Conservation (phyloP, 192 early-diverging fungal species). For the Helicostylum pulchrum region DNA sequence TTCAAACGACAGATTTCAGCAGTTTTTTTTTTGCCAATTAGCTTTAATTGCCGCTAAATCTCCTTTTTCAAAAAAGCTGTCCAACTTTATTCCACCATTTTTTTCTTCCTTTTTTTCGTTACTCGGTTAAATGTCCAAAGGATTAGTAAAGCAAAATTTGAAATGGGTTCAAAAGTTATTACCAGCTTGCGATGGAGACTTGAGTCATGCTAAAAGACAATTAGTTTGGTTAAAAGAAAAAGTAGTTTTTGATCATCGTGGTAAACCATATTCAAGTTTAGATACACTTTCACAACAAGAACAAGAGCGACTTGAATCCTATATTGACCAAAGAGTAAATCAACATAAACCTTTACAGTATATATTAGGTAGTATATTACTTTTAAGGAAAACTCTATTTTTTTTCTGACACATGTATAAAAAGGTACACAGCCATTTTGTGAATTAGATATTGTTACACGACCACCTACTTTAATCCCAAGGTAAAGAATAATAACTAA, state of each 20-base stretch:
- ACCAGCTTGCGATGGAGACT: conserved; percentile 20
- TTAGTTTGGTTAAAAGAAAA: conserved; percentile 30
- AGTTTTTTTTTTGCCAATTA: too few species aligned
- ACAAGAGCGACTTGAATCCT: conserved; percentile 31
- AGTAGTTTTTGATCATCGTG: conserved; percentile 6
- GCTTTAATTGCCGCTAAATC: too few species aligned
- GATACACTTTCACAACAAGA: conserved; percentile 22
- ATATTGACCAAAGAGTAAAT: conserved; percentile 55
- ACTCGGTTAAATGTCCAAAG: too few species aligned
- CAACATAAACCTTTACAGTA: conserved; percentile 88
- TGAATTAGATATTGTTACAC: conserved; percentile 63
- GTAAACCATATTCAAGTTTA: background rate
- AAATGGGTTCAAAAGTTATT: conserved; percentile 14
- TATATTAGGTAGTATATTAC: conserved; percentile 57
- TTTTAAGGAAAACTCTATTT: background rate
- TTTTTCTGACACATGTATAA: conserved; percentile 3
- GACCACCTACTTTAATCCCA: conserved; percentile 83
- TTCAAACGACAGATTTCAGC: too few species aligned
- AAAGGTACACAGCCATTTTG: conserved; percentile 81
- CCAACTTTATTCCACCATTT: too few species aligned
- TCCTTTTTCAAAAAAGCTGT: too few species aligned
- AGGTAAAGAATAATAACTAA: conserved; percentile 39
- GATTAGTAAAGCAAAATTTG: too few species aligned
- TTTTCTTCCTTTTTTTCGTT: too few species aligned
- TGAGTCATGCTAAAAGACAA: conserved; percentile 19